Conservation (phyloP, 495 filamentous ascomycete genomes). For the Parachaetomium inaequale region DNA sequence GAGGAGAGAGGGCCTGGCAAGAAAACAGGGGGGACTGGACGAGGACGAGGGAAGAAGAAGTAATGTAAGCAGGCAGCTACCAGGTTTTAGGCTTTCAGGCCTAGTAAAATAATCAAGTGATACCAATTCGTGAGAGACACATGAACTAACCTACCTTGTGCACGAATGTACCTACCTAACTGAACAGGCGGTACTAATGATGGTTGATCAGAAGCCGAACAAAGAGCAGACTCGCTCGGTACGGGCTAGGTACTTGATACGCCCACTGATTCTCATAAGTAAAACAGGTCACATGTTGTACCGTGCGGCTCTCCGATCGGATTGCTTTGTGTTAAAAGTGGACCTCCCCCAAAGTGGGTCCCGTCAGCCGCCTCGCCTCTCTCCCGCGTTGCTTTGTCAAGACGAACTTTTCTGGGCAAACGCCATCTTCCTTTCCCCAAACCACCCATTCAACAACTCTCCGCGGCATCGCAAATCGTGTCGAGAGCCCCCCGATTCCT, state of each 20-base stretch:
- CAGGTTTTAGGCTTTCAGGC: background rate
- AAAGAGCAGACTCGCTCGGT: too few species aligned
- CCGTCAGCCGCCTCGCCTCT: slow-evolving; percentile 19
- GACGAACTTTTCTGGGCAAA: slow-evolving; percentile 33
- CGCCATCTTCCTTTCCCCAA: slow-evolving; percentile 31
- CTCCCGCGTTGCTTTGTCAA: slow-evolving; percentile 23
- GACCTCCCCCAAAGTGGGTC: slow-evolving; percentile 17
- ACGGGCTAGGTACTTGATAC: too few species aligned
- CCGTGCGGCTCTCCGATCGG: background rate
- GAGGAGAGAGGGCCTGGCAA: slow-evolving; percentile 36
- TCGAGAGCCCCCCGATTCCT: slow-evolving; percentile 32
- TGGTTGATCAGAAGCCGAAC: too few species aligned
- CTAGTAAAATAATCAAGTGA: background rate
- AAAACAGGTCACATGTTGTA: too few species aligned
- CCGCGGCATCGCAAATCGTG: slow-evolving; percentile 39
- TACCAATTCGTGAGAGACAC: too few species aligned
- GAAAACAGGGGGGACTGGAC: slow-evolving; percentile 24
- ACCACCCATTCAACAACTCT: slow-evolving; percentile 28
- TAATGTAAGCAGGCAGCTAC: background rate
- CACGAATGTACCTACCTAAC: too few species aligned
- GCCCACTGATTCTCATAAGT: too few species aligned
- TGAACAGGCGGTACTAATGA: too few species aligned
- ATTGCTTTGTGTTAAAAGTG: background rate
- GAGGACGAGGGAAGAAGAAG: slow-evolving; percentile 26
- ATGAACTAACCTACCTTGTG: too few species aligned